Evolutionary conservation across 2,329 filamentous ascomycete genomes (phyloP), one percentile per base, ranked within the genome.

Genomic region (Botryosphaeria dothidea): DNA sequence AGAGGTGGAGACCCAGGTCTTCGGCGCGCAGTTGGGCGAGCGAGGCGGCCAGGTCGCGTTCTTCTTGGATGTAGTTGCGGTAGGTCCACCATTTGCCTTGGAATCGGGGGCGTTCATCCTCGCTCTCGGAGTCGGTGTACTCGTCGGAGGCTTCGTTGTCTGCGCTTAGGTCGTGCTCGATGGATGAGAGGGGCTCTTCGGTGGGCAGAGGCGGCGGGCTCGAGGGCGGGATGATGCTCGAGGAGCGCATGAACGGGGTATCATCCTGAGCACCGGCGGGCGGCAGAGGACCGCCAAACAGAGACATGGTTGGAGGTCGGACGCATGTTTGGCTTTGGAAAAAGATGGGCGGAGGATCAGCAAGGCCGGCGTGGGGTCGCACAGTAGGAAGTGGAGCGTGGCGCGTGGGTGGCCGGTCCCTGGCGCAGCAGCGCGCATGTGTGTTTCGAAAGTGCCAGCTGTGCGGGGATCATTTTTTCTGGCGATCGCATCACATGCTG

Each of bases 1-100:
- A 96, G 4, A 97, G 80, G 78, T 97, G 93, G 49, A 89, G 78
- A 0, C 86, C 83, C 11, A 97, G 79, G 73, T 97, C 89, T 62
- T 84, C 81, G 43, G 89, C 85, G 38, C 86, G 82, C 17, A 88
- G 74, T 51, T 86, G 83, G 65, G 89, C 85, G 64, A 96, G 80
- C 7, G 89, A 88, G 4, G 83, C 80, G 65, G 85, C 85, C 1
- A 91, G 82, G 7, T 84, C 82, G 15, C 89, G 84, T 66, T 93
- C 91, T 34, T 84, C 78, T 57, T 82, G 79, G 1, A 89, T 92
- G 65, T 86, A 79, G 9, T 77, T 71, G 62, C 80, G 81, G 92
- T 93, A 97, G 69, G 88, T 89, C 36, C 84, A 85, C 17, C 84
- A 77, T 1, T 84, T 78, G 0, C 92, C 92, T n/a, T 76, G 81